Base-by-base conservation (phyloP, 1,139 yeast genomes). In the Debaryomycetaceae sp. region DNA sequence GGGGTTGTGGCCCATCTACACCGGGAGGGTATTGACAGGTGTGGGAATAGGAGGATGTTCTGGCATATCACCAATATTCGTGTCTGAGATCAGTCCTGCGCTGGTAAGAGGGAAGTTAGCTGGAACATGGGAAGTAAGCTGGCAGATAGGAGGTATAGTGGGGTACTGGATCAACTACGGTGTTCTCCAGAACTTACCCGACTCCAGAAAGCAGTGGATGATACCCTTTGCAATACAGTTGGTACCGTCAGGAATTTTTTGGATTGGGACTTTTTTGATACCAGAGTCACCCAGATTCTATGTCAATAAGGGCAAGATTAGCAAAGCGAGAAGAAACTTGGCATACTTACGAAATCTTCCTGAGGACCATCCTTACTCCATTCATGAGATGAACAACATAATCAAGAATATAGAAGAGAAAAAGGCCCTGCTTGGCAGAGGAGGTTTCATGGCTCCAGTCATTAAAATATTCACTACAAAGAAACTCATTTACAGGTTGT, bases 201-300 rank as follows among this genome's bases (percentile, higher is more conserved):
- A 36, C 11, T 37, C 51, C 13, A 42, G 51, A 24, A 53, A 48
- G 34, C 71, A 65, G 44, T 67, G 71, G 73, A 40, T 57, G 33
- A 61, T 64, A 26, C 72, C 73, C 4, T 61, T 66, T 43, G 70
- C 69, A 4, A 49, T 66, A 17, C 80, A 75, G 46, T 48, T 64
- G 24, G 47, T 64, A 8, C 78, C 79, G 5, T 70, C 76, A 7
- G 76, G 65, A 1, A 40, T 70, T 17, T 71, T 71, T 42, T 53
- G 68, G 48, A 42, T 61, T 32, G 72, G 71, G n/a, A 63, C 65
- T 3, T 59, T 64, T 37, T 53, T 67, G 34, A 56, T 74, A 31
- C 64, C 66, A 15, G 81, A 76, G 47, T 67, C 77, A 9, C 81
- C 81, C 1, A 57, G 81, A 40, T 75, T 73, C 67, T 60, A 69